Evolutionary conservation across 177 flowering plant species (phyloP).

Genomic region (Vitis hybrid): DNA sequence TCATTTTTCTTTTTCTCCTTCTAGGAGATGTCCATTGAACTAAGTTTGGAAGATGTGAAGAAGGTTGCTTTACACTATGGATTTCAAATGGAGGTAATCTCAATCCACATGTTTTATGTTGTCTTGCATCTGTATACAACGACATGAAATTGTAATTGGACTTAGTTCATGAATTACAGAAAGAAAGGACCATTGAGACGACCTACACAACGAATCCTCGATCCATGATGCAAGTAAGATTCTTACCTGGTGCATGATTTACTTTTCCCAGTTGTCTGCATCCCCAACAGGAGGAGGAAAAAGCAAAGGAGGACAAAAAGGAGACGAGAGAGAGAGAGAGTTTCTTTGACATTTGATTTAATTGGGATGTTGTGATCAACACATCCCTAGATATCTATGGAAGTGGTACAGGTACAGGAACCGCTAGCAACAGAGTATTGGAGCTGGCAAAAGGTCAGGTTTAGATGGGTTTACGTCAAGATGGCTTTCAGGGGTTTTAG

Average conservation of each 20-base stretch:
- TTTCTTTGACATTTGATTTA: background rate
- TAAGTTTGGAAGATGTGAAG: constrained; percentile 96
- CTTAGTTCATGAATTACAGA: constrained; percentile 42
- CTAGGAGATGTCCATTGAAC: constrained; percentile 93
- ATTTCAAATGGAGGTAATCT: constrained; percentile 71
- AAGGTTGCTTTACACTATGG: constrained; percentile 72
- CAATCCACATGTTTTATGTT: background rate
- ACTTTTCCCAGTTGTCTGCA: too few species aligned
- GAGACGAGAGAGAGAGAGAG: too few species aligned
- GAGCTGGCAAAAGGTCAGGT: background rate
- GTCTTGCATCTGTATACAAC: background rate
- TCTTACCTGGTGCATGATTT: background rate
- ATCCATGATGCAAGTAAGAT: constrained; percentile 94
- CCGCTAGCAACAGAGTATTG: background rate
- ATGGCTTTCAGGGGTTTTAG: background rate
- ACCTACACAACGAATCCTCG: constrained; percentile 84
- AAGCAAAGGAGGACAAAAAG: too few species aligned
- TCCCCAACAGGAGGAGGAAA: too few species aligned
- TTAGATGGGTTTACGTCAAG: background rate
- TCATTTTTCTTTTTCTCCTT: background rate
- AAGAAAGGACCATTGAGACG: constrained; percentile 74
- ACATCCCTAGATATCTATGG: background rate
- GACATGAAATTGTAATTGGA: constrained; percentile 1
- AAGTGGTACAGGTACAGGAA: background rate
- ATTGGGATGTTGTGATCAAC: background rate